Base-by-base conservation (phyloP, 2,329 filamentous ascomycete species). In the Xylaria sp. region DNA sequence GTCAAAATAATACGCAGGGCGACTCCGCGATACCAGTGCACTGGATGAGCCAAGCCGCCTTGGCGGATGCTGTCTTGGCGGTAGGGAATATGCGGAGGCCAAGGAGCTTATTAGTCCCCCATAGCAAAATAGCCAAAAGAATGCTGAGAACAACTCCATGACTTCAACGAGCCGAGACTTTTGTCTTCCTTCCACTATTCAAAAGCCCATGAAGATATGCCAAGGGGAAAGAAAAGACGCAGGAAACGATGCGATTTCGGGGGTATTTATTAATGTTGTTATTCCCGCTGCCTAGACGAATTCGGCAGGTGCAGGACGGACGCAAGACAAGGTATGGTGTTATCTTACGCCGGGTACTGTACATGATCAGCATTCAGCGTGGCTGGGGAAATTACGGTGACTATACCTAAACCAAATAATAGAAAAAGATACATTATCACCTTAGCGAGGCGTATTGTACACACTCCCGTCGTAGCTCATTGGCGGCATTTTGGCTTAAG, bases 1-100 rank as follows among this genome's bases (percentile, higher is more conserved):
- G 27, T 65, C 59, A 19, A 65, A 65, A 35, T 65, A 65, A 21
- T 65, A 59, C 10, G 59, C 62, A 29, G 59, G 47, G 19, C 35
- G 58, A 49, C 31, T 58, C 31, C 51, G 38, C 25, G 54, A n/a
- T 58, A 19, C 49, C 37, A 58, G 21, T 10, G 41, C 19, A 17
- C 21, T 53, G 35, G 21, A 33, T 40, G 33, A 52, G 40, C 17
- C n/a, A 19, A 56, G 46, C 43, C 55, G 54, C 19, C 59, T 55
- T 51, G 51, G 54, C 37, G 52, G 7, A 5, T 38, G 55, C 21
- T 37, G 44, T 47, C 58, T 48, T 54, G 62, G 58, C 46, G 49
- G 58, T 3, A 41, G 9, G 37, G 48, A 41, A 21, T 27, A 11
- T n/a, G 62, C 62, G 13, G 58, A 58, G 37, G 55, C 58, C 58